Percentiles rank a stretch among this genome's conserved stretches.
Conservation (phyloP, 805 yeast genomes). For the Suhomyces faveliae region DNA sequence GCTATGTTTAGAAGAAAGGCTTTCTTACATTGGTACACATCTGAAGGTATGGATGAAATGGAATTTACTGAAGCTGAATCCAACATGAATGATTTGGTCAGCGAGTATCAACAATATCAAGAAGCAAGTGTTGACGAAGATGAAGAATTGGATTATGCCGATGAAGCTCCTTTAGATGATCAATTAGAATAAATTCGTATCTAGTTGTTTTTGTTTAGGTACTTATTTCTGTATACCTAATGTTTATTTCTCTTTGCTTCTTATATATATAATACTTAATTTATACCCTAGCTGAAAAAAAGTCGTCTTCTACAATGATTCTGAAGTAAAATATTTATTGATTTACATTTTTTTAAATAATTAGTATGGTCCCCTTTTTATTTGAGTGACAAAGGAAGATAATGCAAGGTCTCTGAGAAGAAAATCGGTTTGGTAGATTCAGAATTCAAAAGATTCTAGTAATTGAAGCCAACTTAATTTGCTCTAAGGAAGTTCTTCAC, state of each 20-base stretch:
- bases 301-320: neutral
- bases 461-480: constrained; percentile 22
- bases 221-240: neutral
- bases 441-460: too few species aligned
- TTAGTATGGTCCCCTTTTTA: neutral
- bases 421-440: neutral
- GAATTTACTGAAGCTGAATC: constrained; percentile 94
- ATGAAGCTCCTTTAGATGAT: constrained; percentile 61
- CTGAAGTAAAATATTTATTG: constrained; percentile 1
- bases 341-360: neutral
- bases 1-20: constrained; percentile 94
- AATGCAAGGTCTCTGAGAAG: neutral
- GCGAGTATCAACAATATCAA: constrained; percentile 90
- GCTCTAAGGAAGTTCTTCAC: constrained; percentile 74
- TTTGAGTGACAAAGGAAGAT: neutral
- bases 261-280: constrained; percentile 10
- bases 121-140: constrained; percentile 76
- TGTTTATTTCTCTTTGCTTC: constrained; percentile 13
- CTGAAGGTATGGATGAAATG: constrained; percentile 95
- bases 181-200: constrained; percentile 34
- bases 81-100: constrained; percentile 82
- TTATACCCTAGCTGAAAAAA: constrained; percentile 7
- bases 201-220: constrained; percentile 3
- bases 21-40: constrained; percentile 93
- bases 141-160: constrained; percentile 68